These are phyloP conservation scores for Trametes hirsuta DNA, from an alignment of 1,284 basidiomycete species.

Conservation along the genomic window DNA sequence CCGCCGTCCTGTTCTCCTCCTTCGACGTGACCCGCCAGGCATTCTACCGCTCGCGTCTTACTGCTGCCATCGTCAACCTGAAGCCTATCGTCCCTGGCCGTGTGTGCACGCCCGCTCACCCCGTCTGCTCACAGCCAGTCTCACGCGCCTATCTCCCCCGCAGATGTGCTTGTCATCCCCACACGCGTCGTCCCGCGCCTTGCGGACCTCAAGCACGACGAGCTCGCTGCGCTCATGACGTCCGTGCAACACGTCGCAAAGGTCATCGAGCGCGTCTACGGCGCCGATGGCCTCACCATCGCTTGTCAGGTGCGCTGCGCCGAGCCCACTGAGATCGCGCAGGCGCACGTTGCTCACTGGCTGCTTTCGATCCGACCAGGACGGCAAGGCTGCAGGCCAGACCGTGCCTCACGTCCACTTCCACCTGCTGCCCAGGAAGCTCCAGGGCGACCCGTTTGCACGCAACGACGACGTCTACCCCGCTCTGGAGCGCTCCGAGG, in stretches of 20 bases:
- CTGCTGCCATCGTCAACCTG: conserved; percentile 88
- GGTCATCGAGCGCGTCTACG: conserved; percentile 72
- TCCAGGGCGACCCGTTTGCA: conserved; percentile 68
- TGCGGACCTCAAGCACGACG: conserved; percentile 68
- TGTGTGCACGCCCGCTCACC: conserved; percentile 47
- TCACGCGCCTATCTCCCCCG: neutral
- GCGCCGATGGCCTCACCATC: conserved; percentile 77
- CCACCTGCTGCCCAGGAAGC: conserved; percentile 82
- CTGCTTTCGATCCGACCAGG: conserved; percentile 49
- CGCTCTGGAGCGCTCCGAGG: conserved; percentile 70
- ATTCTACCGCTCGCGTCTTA: conserved; percentile 73
- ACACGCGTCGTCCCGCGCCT: conserved; percentile 77
- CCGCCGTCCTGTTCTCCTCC: conserved; percentile 71
- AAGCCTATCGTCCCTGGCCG: conserved; percentile 93
- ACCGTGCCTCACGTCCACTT: conserved; percentile 91
- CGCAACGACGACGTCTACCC: conserved; percentile 83
- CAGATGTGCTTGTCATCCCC: conserved; percentile 90
- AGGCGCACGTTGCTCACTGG: neutral
- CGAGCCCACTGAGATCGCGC: neutral
- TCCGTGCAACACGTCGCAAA: conserved; percentile 75
- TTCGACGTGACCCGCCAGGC: conserved; percentile 85
- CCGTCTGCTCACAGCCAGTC: neutral
- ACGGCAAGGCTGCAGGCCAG: conserved; percentile 86
- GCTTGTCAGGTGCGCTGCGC: conserved; percentile 71
- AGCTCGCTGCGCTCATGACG: conserved; percentile 79